Percentiles rank a stretch among this genome's conserved stretches.
Evolutionary conservation across 2,329 filamentous ascomycete species (phyloP).

Genomic region (Arthrobotrys sphaeroides): DNA sequence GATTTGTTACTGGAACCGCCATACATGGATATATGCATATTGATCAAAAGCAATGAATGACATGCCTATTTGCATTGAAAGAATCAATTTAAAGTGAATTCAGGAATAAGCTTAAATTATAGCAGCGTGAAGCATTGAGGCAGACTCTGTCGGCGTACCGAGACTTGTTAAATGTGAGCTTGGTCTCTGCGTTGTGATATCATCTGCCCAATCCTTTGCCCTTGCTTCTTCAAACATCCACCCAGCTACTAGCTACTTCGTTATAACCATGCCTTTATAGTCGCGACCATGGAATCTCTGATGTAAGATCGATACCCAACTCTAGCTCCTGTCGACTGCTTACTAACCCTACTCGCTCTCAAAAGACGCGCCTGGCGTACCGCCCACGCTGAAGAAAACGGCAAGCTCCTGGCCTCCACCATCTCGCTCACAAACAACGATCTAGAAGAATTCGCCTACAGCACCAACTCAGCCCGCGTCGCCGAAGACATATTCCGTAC

Average conservation of each 20-base stretch:
- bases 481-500: conserved; percentile 58
- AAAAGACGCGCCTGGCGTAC: conserved; percentile 53
- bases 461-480: conserved; percentile 60
- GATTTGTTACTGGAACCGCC: not conserved
- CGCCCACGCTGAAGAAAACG: conserved; percentile 55
- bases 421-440: conserved; percentile 60
- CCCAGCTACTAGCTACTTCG: not conserved
- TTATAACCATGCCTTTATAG: conserved; percentile 28
- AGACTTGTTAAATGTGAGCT: too few species aligned
- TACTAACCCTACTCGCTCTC: not conserved
- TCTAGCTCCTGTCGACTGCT: not conserved
- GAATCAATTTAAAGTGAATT: too few species aligned
- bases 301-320: too few species aligned
- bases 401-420: conserved; percentile 57
- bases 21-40: not conserved
- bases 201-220: not conserved
- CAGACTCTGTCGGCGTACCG: too few species aligned
- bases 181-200: conserved; percentile 9
- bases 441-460: conserved; percentile 57
- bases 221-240: not conserved
- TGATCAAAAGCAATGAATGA: too few species aligned
- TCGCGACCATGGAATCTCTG: conserved; percentile 40
- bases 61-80: too few species aligned
- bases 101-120: too few species aligned
- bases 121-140: too few species aligned